phyloP scores from a whole-genome alignment of 2,329 filamentous ascomycete species.

The Pseudohalonectria lignicola region DNA sequence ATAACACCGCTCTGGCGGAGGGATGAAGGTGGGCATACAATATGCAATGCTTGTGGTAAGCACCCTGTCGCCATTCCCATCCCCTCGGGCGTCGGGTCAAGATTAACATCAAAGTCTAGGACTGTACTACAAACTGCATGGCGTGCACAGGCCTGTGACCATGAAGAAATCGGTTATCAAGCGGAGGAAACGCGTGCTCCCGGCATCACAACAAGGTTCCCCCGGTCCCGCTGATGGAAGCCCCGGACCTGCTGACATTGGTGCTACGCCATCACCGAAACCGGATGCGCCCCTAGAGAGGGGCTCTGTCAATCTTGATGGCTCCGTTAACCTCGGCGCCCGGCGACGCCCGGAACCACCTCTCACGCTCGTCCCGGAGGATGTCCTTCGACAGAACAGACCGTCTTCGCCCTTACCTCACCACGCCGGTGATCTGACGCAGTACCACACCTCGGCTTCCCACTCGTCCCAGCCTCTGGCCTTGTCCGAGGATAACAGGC shows the following conservation, averaged over 20 bases:
- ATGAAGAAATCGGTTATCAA: constrained; percentile 99
- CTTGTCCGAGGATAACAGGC: constrained; percentile 43
- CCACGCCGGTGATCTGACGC: constrained; percentile 31
- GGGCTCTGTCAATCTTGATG: constrained; percentile 50
- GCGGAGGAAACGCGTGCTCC: constrained; percentile 85
- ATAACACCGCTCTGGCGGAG: constrained; percentile 93
- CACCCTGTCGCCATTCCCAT: no score
- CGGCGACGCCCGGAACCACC: constrained; percentile 35
- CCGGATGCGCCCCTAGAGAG: constrained; percentile 28
- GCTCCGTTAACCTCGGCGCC: constrained; percentile 51
- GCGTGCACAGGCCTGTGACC: constrained; percentile 83
- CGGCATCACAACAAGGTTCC: constrained; percentile 45
- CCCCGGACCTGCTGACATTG: constrained; percentile 19
- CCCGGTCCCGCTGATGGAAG: constrained; percentile 1
- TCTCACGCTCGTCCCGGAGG: constrained; percentile 35
- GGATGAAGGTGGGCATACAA: constrained; percentile 89
- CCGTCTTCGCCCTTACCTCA: constrained; percentile 29
- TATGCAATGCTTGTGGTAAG: constrained; percentile 96
- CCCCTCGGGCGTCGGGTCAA: no score
- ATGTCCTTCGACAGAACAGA: constrained; percentile 28
- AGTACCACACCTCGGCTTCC: constrained; percentile 35
- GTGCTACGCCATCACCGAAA: constrained; percentile 7
- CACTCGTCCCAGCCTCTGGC: constrained; percentile 20
- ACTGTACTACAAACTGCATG: constrained; percentile 92
- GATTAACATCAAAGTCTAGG: constrained; percentile 53